Percentiles rank a stretch among this genome's conserved stretches.
Evolutionary conservation across 495 filamentous ascomycete species (phyloP).

Genomic region (Xylaria scruposa): DNA sequence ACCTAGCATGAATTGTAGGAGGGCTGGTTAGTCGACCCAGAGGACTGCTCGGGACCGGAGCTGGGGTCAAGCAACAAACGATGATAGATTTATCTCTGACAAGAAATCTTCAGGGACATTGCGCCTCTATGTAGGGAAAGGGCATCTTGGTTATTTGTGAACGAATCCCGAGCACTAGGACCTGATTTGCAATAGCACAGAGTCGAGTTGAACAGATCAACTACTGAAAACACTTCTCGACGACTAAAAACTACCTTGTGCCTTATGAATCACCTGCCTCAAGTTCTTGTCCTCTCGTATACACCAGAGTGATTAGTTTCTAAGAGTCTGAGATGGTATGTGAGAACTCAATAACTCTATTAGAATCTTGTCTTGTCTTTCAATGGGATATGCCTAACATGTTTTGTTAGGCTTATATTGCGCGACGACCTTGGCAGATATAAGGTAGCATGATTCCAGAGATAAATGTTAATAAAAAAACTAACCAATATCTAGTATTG

Average conservation of each 20-base stretch:
- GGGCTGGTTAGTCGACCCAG: neutral
- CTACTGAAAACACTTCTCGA: too few relatives aligned
- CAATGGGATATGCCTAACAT: neutral
- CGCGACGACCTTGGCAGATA: neutral
- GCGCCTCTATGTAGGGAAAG: too few relatives aligned
- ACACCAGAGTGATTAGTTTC: neutral
- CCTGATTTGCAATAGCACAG: too few relatives aligned
- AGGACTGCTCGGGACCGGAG: neutral
- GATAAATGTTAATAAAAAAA: neutral
- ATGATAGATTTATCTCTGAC: too few relatives aligned
- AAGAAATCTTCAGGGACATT: too few relatives aligned
- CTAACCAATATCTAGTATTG: neutral
- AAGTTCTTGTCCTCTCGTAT: neutral
- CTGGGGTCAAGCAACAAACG: too few relatives aligned
- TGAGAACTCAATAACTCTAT: neutral
- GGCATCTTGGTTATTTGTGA: too few relatives aligned
- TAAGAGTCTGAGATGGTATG: neutral
- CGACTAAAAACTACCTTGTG: neutral
- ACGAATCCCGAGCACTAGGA: too few relatives aligned
- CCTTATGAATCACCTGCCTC: neutral
- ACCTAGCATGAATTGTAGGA: neutral
- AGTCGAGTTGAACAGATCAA: too few relatives aligned
- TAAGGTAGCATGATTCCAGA: neutral
- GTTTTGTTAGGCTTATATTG: too few relatives aligned
- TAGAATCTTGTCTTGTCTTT: too few relatives aligned